Conservation (phyloP, 495 filamentous ascomycete species). For the Xylaria scruposa region DNA sequence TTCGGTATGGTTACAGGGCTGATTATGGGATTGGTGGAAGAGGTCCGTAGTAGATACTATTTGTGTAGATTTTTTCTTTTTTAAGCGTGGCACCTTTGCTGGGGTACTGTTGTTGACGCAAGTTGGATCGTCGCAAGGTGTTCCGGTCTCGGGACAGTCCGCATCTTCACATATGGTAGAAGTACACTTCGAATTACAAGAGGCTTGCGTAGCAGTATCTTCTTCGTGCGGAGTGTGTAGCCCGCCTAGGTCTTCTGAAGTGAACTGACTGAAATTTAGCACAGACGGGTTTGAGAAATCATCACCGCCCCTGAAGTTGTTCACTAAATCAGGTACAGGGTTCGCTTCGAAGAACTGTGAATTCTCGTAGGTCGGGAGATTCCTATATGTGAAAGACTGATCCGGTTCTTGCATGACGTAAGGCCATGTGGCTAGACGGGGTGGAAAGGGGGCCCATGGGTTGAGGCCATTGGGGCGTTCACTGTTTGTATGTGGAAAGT, state of each 20-base stretch:
- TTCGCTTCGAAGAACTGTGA: neutral
- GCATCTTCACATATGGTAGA: slow-evolving; percentile 33
- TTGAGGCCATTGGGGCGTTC: neutral
- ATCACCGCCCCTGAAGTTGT: slow-evolving; percentile 13
- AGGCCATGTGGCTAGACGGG: neutral
- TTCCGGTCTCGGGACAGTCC: slow-evolving; percentile 34
- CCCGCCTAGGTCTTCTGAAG: slow-evolving; percentile 27
- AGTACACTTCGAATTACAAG: slow-evolving; percentile 30
- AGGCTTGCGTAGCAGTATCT: slow-evolving; percentile 35
- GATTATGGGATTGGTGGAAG: slow-evolving; percentile 23
- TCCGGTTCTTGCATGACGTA: neutral
- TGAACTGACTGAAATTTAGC: slow-evolving; percentile 30
- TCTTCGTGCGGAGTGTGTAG: slow-evolving; percentile 28
- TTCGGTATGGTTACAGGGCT: slow-evolving; percentile 38
- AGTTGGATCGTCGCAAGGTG: slow-evolving; percentile 35
- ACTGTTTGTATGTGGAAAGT: neutral
- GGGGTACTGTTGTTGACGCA: slow-evolving; percentile 29
- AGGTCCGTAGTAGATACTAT: neutral
- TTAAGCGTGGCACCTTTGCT: slow-evolving; percentile 5
- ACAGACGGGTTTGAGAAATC: slow-evolving; percentile 28
- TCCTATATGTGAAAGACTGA: neutral
- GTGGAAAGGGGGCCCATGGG: neutral
- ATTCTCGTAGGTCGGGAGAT: neutral
- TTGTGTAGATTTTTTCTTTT: neutral
- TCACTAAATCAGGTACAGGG: neutral